Conservation (phyloP, 768 basidiomycete genomes). For the Pholiota microspora region DNA sequence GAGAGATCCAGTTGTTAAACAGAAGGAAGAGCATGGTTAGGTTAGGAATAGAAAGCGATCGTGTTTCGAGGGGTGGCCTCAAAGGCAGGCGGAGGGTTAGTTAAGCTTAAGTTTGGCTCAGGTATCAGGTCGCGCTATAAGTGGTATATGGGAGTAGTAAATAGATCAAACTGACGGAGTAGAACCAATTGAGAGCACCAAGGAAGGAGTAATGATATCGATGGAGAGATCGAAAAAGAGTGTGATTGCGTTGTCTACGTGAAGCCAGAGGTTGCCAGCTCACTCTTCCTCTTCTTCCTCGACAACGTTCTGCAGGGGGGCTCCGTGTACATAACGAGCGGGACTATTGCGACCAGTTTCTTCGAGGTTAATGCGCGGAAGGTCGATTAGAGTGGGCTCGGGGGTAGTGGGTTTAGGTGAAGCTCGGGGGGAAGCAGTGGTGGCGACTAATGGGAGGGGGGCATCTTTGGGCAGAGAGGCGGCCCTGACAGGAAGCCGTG, state of each 20-base stretch:
- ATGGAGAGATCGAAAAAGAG: not conserved
- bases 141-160: slow-evolving; percentile 10
- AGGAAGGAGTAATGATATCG: not conserved
- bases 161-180: not conserved
- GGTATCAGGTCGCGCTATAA: slow-evolving; percentile 6
- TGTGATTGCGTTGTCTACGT: not conserved
- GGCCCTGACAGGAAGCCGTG: slow-evolving; percentile 39
- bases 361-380: slow-evolving; percentile 32
- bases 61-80: slow-evolving; percentile 3
- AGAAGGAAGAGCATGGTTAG: not conserved
- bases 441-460: slow-evolving; percentile 20
- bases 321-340: slow-evolving; percentile 76
- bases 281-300: slow-evolving; percentile 77
- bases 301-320: slow-evolving; percentile 81
- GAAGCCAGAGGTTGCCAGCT: not conserved
- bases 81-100: not conserved
- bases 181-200: not conserved
- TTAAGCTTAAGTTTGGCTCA: slow-evolving; percentile 1
- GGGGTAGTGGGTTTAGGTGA: slow-evolving; percentile 24
- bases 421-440: slow-evolving; percentile 25
- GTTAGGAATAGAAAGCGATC: not conserved
- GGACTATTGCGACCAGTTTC: slow-evolving; percentile 63
- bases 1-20: not conserved
- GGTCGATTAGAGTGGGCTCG: slow-evolving; percentile 29
- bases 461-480: slow-evolving; percentile 21